Base-by-base conservation (phyloP, 1,284 basidiomycete genomes). In the Xanthoconium separans region DNA sequence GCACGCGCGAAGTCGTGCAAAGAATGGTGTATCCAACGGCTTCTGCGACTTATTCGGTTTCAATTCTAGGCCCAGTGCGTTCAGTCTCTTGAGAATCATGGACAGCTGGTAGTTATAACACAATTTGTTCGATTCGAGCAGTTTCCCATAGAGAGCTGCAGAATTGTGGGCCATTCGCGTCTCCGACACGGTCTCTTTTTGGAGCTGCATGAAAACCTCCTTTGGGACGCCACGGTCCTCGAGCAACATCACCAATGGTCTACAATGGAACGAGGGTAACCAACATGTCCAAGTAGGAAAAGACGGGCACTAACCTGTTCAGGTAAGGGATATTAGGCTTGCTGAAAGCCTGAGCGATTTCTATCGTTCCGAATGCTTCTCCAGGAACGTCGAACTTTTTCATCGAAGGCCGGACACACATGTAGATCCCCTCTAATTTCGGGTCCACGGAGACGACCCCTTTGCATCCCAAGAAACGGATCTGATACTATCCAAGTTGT, bases 391-490 rank as follows among this genome's bases (percentile, higher is more conserved):
- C 71, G 60, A 91, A 93, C 62, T 93, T 93, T 49, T 77, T 77
- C 88, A 91, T 91, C 0, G 85, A 88, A 1, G 75, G 73, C n/a
- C 90, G 76, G 12, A 91, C 61, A 27, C 80, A 74, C 79, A 92
- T 84, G 6, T 73, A 72, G 43, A 83, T 77, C 16, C 75, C 71
- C 42, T 58, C 34, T 22, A 91, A 73, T 31, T 75, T 67, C 29
- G 75, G 65, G 61, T 91, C 87, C 9, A 91, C 75, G n/a, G 75
- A 77, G 1, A 91, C 83, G 47, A 91, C 82, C 0, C 88, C 89
- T 68, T 91, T 91, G 66, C 78, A 88, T 49, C 89, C 89, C 27
- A 89, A 69, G 65, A 91, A 86, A 44, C 89, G 82, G 48, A 91
- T 87, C 72, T 87, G 87, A 66, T 84, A 89, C 81, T 87, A 51